Conservation (phyloP, 192 early-diverging fungal species). For the Linderina pennispora region DNA sequence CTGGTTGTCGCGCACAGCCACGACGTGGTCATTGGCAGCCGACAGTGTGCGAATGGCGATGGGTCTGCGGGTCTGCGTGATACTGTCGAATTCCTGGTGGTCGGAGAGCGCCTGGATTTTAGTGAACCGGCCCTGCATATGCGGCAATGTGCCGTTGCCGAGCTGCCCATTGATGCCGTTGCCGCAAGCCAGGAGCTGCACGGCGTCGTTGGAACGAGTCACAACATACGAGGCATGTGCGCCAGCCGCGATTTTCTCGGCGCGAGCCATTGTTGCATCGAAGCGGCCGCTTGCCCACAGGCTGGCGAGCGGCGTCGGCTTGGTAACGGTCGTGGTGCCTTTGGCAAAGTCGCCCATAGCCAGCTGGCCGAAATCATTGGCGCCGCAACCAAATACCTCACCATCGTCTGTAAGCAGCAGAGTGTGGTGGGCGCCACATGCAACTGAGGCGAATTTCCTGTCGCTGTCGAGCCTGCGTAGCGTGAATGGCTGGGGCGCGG, state of each 20-base stretch:
- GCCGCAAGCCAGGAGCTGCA: conserved; percentile 21
- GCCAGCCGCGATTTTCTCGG: conserved; percentile 24
- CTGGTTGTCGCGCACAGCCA: conserved; percentile 30
- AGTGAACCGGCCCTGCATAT: conserved; percentile 21
- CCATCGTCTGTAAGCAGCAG: conserved; percentile 24
- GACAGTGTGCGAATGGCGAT: conserved; percentile 16
- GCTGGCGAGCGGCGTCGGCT: conserved; percentile 9
- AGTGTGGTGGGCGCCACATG: conserved; percentile 27
- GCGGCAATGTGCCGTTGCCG: conserved; percentile 18
- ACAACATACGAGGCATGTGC: conserved; percentile 24
- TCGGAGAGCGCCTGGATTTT: conserved; percentile 9
- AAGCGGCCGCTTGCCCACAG: conserved; percentile 20
- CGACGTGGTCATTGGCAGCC: conserved; percentile 14
- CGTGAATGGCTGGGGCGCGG: conserved; percentile 4
- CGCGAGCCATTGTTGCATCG: conserved; percentile 4
- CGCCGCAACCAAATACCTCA: conserved; percentile 36
- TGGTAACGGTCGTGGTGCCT: conserved; percentile 13
- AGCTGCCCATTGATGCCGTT: conserved; percentile 40
- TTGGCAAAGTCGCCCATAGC: conserved; percentile 23
- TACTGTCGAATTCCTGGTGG: conserved; percentile 9
- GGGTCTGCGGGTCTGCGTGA: conserved; percentile 4
- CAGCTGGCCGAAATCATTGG: conserved; percentile 43
- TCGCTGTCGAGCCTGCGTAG: conserved; percentile 16
- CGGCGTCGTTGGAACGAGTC: conserved; percentile 2
- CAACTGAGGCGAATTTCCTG: conserved; percentile 9